phyloP scores from a whole-genome alignment of 768 basidiomycete genomes.

The Mycena polygramma region DNA sequence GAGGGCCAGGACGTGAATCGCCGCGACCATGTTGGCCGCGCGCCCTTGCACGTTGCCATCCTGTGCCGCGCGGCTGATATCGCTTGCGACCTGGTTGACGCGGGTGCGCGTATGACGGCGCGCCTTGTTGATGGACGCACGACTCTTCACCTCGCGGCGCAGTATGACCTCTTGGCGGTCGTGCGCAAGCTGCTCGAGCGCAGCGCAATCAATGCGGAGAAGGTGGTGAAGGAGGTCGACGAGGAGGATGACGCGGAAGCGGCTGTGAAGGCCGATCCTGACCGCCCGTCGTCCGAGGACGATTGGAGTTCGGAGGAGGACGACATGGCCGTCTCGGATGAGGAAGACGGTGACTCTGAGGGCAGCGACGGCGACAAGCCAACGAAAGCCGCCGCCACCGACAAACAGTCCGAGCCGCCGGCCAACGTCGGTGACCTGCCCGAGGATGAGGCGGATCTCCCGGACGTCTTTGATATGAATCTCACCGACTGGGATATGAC shows the following conservation, averaged over 20 bases:
- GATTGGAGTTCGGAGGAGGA: constrained; percentile 47
- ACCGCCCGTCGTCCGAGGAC: constrained; percentile 58
- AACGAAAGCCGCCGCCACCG: constrained; percentile 23
- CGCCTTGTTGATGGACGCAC: constrained; percentile 70
- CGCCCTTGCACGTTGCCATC: constrained; percentile 70
- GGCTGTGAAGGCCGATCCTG: constrained; percentile 32
- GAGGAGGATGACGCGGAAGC: constrained; percentile 43
- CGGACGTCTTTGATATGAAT: constrained; percentile 70
- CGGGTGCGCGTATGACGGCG: constrained; percentile 67
- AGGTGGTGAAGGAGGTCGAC: constrained; percentile 42
- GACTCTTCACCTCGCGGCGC: constrained; percentile 69
- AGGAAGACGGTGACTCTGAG: constrained; percentile 37
- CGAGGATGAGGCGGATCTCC: constrained; percentile 62
- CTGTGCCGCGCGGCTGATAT: constrained; percentile 60
- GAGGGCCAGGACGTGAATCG: constrained; percentile 62
- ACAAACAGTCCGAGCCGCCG: constrained; percentile 26
- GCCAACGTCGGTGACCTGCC: constrained; percentile 54
- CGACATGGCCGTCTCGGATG: constrained; percentile 35
- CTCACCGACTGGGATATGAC: constrained; percentile 71
- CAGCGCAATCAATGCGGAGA: constrained; percentile 57
- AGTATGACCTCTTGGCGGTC: constrained; percentile 56
- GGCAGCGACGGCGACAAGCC: constrained; percentile 30
- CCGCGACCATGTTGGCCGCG: constrained; percentile 74
- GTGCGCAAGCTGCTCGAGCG: constrained; percentile 65
- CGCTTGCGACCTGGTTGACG: constrained; percentile 65